These are phyloP conservation scores for Cladophialophora chaetospira DNA, from an alignment of 2,329 filamentous ascomycete species.

Conservation along the genomic window DNA sequence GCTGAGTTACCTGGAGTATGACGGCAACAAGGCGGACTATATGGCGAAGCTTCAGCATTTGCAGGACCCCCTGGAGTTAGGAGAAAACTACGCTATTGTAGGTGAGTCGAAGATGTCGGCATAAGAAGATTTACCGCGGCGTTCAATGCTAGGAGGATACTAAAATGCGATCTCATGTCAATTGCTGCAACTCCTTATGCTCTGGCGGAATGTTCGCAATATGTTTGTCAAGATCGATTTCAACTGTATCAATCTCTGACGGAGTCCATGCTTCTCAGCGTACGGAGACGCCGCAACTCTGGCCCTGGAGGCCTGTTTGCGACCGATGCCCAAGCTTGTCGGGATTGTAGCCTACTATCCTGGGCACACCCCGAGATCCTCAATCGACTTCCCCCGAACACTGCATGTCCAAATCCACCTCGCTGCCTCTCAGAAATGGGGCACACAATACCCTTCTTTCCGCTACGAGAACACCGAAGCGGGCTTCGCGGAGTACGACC, in stretches of 20 bases:
- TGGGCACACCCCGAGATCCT: conserved; percentile 55
- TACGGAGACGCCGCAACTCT: conserved; percentile 64
- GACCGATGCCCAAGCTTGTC: conserved; percentile 59
- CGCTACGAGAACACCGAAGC: conserved; percentile 59
- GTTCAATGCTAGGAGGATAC: too few relatives aligned
- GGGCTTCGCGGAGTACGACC: conserved; percentile 71
- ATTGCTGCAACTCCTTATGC: too few relatives aligned
- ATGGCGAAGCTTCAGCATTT: conserved; percentile 53
- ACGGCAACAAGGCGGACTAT: conserved; percentile 54
- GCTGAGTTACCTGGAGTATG: conserved; percentile 59
- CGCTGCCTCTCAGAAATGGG: conserved; percentile 47
- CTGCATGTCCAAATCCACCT: conserved; percentile 60
- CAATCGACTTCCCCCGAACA: conserved; percentile 39
- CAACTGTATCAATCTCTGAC: too few relatives aligned
- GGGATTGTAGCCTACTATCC: conserved; percentile 67
- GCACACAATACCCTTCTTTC: conserved; percentile 43
- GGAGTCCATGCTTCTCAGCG: conserved; percentile 49
- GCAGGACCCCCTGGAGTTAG: conserved; percentile 57
- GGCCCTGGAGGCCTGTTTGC: conserved; percentile 60
- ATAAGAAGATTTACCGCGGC: too few relatives aligned
- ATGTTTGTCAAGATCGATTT: too few relatives aligned
- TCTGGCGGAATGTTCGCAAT: too few relatives aligned
- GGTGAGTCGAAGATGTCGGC: conserved; percentile 54
- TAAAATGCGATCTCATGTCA: too few relatives aligned
- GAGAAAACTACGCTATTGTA: conserved; percentile 64